Evolutionary conservation across 1,139 yeast genomes (phyloP).

Genomic region (Maudiozyma humilis): DNA sequence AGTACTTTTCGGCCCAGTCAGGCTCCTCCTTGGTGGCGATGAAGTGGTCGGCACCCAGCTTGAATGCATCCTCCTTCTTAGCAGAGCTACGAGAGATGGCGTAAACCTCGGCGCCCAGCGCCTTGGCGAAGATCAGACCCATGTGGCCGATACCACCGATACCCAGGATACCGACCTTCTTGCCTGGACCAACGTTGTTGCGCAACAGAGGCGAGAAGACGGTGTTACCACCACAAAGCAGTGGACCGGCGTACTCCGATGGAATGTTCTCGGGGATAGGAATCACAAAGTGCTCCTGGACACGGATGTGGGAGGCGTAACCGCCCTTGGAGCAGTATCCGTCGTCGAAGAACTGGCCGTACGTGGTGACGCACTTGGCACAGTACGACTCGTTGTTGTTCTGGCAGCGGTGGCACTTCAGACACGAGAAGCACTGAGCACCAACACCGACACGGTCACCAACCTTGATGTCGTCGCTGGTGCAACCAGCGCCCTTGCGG

Average conservation of each 20-base stretch:
- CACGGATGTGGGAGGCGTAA: conserved; percentile 44
- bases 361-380: conserved; percentile 37
- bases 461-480: conserved; percentile 30
- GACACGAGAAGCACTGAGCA: conserved; percentile 41
- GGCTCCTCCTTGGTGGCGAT: conserved; percentile 41
- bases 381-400: conserved; percentile 43
- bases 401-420: conserved; percentile 40
- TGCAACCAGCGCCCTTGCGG: conserved; percentile 35
- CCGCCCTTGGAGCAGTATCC: conserved; percentile 47
- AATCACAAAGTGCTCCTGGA: conserved; percentile 41
- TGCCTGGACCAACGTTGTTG: conserved; percentile 36
- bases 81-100: conserved; percentile 44
- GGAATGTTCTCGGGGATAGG: conserved; percentile 42
- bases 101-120: conserved; percentile 49
- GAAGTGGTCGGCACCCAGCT: conserved; percentile 47
- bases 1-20: conserved; percentile 35
- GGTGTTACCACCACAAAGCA: conserved; percentile 48
- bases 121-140: conserved; percentile 50
- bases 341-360: conserved; percentile 36
- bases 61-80: conserved; percentile 44
- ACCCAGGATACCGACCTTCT: conserved; percentile 48
- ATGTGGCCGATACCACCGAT: conserved; percentile 57
- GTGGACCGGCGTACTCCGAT: conserved; percentile 40
- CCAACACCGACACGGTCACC: conserved; percentile 51
- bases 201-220: conserved; percentile 45